Evolutionary conservation across 139 green algal species (phyloP).

Genomic region (Volvox reticuliferus): DNA sequence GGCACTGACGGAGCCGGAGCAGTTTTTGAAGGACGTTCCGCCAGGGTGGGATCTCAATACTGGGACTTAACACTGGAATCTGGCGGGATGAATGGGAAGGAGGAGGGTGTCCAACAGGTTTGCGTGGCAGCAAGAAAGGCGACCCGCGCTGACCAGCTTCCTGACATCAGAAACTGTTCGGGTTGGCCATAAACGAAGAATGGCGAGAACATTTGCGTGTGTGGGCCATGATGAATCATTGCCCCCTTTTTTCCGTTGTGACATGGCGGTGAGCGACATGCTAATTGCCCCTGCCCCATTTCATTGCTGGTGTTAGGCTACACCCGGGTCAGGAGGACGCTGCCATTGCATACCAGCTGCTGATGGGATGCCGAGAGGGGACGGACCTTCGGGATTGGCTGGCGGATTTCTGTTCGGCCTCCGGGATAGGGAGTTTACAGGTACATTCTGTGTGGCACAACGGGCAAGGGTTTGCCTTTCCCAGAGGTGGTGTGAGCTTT

Average conservation of each 20-base stretch:
- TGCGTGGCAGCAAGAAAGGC: neutral
- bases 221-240: no score
- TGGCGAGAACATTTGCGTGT: no score
- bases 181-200: no score
- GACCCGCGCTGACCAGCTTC: no score
- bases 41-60: slow-evolving; percentile 31
- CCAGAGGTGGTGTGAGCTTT: no score
- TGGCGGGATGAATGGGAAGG: neutral
- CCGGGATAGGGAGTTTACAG: slow-evolving; percentile 13
- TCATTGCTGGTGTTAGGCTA: neutral
- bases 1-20: slow-evolving; percentile 17
- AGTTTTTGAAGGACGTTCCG: neutral
- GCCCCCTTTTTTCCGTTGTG: neutral
- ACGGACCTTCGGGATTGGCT: slow-evolving; percentile 33
- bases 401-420: slow-evolving; percentile 34
- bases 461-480: no score
- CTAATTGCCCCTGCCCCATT: neutral
- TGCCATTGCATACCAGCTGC: slow-evolving; percentile 39
- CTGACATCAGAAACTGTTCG: no score
- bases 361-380: slow-evolving; percentile 21
- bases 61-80: neutral
- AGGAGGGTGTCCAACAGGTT: neutral
- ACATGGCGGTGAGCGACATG: neutral
- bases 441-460: neutral
- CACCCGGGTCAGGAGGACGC: slow-evolving; percentile 41